These are phyloP conservation scores for Eucalyptus sideroxylon DNA, from an alignment of 345 rosid genomes.

Conservation along the genomic window DNA sequence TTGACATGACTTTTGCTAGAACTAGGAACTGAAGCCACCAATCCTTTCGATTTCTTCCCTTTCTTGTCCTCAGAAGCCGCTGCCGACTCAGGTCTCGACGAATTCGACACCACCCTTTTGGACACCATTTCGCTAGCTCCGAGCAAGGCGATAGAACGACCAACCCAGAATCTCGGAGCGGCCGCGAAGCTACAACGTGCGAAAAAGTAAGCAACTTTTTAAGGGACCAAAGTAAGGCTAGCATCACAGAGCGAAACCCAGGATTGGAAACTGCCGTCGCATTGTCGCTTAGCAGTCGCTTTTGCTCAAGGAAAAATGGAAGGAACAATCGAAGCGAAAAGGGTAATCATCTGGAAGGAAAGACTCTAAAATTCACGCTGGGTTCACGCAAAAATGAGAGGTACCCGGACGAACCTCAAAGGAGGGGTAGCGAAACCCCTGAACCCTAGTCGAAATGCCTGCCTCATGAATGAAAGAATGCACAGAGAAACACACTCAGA, in stretches of 20 bases:
- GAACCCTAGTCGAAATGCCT: conserved; percentile 27
- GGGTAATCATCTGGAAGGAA: background rate
- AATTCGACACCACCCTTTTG: conserved; percentile 20
- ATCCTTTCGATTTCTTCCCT: conserved; percentile 20
- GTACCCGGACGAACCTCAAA: background rate
- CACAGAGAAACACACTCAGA: background rate
- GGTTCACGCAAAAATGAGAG: background rate
- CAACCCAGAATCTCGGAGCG: conserved; percentile 12
- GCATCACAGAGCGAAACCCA: background rate
- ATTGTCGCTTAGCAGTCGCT: background rate
- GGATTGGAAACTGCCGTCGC: background rate
- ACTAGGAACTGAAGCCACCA: background rate
- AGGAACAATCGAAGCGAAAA: background rate
- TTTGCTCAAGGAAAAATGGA: no score
- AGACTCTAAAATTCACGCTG: background rate
- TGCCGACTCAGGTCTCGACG: conserved; percentile 6
- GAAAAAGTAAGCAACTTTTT: background rate
- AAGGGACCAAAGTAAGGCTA: background rate
- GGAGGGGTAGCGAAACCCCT: conserved; percentile 6
- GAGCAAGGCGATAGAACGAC: conserved; percentile 7
- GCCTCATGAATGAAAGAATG: conserved; percentile 9
- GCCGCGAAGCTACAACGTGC: conserved; percentile 34
- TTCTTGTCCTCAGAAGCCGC: conserved; percentile 11
- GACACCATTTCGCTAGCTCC: conserved; percentile 19
- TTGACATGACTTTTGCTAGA: conserved; percentile 4